Base-by-base conservation (phyloP, 1,284 basidiomycete species). In the Moniliella sp. region DNA sequence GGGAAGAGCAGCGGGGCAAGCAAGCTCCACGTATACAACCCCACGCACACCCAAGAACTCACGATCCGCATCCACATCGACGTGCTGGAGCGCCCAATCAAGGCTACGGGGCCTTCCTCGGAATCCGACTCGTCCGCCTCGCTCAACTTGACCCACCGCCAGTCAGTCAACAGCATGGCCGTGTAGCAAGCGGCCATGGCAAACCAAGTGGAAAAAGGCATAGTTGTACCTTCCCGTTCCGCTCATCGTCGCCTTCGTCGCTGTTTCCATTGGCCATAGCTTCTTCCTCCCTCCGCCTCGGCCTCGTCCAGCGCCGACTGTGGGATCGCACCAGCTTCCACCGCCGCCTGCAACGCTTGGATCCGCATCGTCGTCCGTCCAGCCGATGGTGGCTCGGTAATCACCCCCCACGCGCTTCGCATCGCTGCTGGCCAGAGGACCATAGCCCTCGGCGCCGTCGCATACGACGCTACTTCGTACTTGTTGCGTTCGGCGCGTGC, bases 1-100 rank as follows among this genome's bases (percentile, higher is more conserved):
- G n/a, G n/a, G n/a, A n/a, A n/a, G n/a, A 91, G 39, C 18, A 83
- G 76, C 1, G 86, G 86, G 7, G 82, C 86, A 27, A 91, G 50
- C 2, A 63, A 38, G 15, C 61, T 62, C 44, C 48, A 42, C 4
- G 26, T 36, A 18, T 53, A 55, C 11, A 53, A 43, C 30, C 33
- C 25, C 15, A 46, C 46, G 36, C 51, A 57, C 8, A 86, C 69
- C 84, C 86, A 99, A 48, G 79, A 79, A 29, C 81, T 86, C 19
- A 94, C 77, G 28, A 94, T 71, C 4, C 91, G 69, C 80, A 94
- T 94, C 88, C 91, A 97, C 88, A 99, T 97, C 2, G 88, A 83
- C 3, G 80, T 77, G 55, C 84, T 79, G 7, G 82, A 88, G 29
- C 83, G 73, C 14, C 88, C 88, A 36, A 97, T 94, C 62, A 81